Base-by-base conservation (phyloP, 257 asterid genomes). In the Ophiorrhiza pumila region DNA sequence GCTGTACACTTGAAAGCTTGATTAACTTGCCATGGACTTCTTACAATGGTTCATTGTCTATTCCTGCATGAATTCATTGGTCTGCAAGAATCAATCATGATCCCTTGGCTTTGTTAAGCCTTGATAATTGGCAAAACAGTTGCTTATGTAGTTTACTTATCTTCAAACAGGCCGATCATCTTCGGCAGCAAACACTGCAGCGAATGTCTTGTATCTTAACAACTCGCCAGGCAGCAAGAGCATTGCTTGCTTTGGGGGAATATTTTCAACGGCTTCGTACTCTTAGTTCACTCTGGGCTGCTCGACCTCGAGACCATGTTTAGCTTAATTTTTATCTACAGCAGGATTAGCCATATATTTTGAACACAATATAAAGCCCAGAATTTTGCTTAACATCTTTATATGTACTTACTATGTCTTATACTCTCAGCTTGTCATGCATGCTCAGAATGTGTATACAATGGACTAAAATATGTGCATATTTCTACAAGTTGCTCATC, bases 121-220 rank as follows among this genome's bases (percentile, higher is more conserved):
- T 45, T 11, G 3, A 23, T 13, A 11, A 12, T 29, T 32, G 46
- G 32, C 5, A 5, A 61, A 7, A 69, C 11, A 41, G 18, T 37
- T 27, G 8, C 65, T 68, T 13, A 32, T 39, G 41, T 17, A 7
- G 41, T 11, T 55, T 15, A 13, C 37, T 25, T 32, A 20, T 63
- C 8, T 73, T 20, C 27, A 71, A 71, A 65, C 85, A 95, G 97
- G 97, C 98, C 0, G 99, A 95, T 83, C 91, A 95, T 71, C 95
- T 95, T 2, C 87, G 99, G 23, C 94, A 90, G 80, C 97, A 95
- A 83, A 90, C 98, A 14, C 81, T 95, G 72, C 88, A 80, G 76
- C 93, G 90, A 76, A 90, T 92, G 96, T 83, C 93, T 18, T 87
- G 85, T 5, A 84, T 89, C 71, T 76, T 92, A 81, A 86, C 92